phyloP scores from a whole-genome alignment of 1,284 basidiomycete species.

The Trametes hirsuta region DNA sequence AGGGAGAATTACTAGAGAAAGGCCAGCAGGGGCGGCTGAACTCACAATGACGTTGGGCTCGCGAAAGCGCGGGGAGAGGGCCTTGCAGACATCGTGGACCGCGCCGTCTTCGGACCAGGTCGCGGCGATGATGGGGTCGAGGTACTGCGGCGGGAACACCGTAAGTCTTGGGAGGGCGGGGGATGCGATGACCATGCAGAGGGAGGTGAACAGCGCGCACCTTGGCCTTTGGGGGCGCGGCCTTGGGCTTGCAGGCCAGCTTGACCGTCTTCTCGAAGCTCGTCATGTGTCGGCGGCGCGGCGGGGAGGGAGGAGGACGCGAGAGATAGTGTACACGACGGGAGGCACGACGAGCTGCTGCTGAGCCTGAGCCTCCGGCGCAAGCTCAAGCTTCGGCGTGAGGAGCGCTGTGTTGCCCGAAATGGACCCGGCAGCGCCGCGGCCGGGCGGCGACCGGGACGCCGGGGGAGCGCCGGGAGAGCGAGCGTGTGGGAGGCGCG shows the following conservation, averaged over 20 bases:
- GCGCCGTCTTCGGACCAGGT: constrained; percentile 94
- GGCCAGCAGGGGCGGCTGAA: constrained; percentile 20
- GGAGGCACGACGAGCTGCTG: constrained; percentile 13
- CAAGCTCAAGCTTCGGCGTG: background rate
- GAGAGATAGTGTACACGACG: constrained; percentile 20
- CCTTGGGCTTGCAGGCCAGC: constrained; percentile 93
- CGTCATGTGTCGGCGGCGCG: constrained; percentile 50
- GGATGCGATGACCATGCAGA: background rate
- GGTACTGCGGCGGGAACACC: constrained; percentile 52
- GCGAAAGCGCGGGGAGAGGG: constrained; percentile 80
- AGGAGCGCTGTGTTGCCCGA: constrained; percentile 1
- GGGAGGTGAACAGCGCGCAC: constrained; percentile 42
- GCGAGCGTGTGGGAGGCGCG: background rate
- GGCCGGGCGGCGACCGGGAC: background rate
- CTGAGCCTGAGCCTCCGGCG: background rate
- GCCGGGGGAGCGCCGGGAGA: constrained; percentile 2
- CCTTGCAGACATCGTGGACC: constrained; percentile 89
- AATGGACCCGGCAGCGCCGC: constrained; percentile 1
- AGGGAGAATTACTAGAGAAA: constrained; percentile 6
- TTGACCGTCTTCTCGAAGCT: constrained; percentile 89
- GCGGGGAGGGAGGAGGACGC: constrained; percentile 7
- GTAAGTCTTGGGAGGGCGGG: constrained; percentile 8
- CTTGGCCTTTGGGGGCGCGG: constrained; percentile 92
- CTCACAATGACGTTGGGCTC: constrained; percentile 90
- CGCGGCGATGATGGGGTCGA: constrained; percentile 92